Evolutionary conservation across 2,329 filamentous ascomycete species (phyloP), one percentile per base, ranked within the genome.

Genomic region (Fonsecaea pedrosoi): DNA sequence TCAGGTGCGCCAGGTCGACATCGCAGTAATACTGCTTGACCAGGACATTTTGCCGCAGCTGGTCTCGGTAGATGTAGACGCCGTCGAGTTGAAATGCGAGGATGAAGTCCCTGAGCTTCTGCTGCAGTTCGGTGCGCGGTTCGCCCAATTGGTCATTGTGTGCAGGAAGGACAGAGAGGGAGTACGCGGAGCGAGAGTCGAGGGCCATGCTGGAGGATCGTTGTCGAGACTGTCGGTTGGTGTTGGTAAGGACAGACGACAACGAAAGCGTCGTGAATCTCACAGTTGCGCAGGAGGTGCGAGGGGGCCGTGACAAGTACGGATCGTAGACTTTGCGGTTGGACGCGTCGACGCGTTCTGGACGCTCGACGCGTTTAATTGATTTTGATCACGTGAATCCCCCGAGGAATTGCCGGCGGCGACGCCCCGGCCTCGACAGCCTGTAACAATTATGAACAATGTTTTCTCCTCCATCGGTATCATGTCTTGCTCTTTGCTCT

Each of bases 11-110:
- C 73, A 99, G 92, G 78, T 99, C 94, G 77, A 99, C 87, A 78
- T 99, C 94, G 82, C 95, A 97, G 79, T 90, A 97, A 82, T 93
- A 98, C 74, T 94, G 93, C 78, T 97, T 95, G 50, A 97, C 85
- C 1, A 98, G 86, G 7, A 95, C 93, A 82, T 99, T 99, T 77
- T 98, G 93, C 74, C 92, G 89, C 66, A 99, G 87, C 80, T 98
- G 95, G 75, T 98, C 94, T 86, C 95, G 96, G 86, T 98, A 99
- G 75, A 97, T 89, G 80, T 97, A 98, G 75, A 90, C 87, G 79
- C 96, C 97, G 80, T 97, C 94, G 50, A 98, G 87, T 76, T 94
- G 89, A 77, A 97, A 99, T 73, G 94, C 92, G 65, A 98, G 87
- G 71, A 99, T 90, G 78, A 99, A 99, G 68, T 92, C 90, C 75